phyloP scores from a whole-genome alignment of 345 rosid species.

The Xanthoceras sorbifolium region DNA sequence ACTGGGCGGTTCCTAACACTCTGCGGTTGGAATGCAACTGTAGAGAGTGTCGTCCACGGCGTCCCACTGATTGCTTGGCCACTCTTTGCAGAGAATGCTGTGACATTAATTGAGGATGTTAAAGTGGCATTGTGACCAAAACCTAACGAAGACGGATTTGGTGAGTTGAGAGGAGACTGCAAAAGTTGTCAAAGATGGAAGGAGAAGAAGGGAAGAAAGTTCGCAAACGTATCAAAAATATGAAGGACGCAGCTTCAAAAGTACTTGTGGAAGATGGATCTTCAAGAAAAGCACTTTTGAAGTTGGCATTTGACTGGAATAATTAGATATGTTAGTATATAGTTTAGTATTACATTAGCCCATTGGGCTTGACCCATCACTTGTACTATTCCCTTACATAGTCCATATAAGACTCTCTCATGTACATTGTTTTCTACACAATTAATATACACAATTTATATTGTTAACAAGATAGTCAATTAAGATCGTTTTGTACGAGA shows the following conservation, averaged over 20 bases:
- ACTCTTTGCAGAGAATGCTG: conserved; percentile 40
- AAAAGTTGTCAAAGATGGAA: conserved; percentile 31
- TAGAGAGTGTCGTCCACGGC: conserved; percentile 24
- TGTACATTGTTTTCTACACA: no score
- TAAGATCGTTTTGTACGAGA: no score
- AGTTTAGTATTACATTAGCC: no score
- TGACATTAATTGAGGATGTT: conserved; percentile 21
- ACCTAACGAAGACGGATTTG: conserved; percentile 12
- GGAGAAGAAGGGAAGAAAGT: conserved; percentile 39
- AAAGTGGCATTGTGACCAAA: neutral
- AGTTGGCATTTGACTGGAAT: no score
- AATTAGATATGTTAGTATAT: no score
- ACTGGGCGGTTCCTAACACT: conserved; percentile 9
- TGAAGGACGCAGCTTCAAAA: conserved; percentile 30
- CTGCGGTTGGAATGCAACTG: conserved; percentile 15
- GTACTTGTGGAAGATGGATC: neutral
- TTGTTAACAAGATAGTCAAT: no score
- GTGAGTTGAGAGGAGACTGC: conserved; percentile 33
- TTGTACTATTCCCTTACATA: no score
- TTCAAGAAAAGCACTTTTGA: neutral
- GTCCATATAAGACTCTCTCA: no score
- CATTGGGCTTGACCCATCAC: no score
- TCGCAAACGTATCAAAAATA: conserved; percentile 20
- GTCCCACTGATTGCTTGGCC: conserved; percentile 43
- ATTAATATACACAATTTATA: no score